phyloP scores from a whole-genome alignment of 2,329 filamentous ascomycete species.

The Colletotrichum eremochloae region DNA sequence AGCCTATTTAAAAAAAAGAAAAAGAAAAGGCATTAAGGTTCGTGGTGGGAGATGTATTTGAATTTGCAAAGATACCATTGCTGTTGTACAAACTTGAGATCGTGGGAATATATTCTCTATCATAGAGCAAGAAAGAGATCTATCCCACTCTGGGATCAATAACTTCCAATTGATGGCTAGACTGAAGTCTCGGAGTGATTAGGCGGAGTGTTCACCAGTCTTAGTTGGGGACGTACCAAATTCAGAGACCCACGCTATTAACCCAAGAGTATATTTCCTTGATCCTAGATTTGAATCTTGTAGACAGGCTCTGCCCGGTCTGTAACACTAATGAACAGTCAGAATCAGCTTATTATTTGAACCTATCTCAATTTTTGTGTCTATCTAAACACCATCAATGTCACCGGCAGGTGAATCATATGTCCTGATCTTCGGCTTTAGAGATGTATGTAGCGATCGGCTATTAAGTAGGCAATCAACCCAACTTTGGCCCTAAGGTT shows the following conservation, averaged over 20 bases:
- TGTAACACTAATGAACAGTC: too few relatives aligned
- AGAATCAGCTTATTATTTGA: too few relatives aligned
- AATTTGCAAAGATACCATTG: constrained; percentile 35
- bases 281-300: too few relatives aligned
- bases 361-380: too few relatives aligned
- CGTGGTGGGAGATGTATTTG: background rate
- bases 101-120: too few relatives aligned
- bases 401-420: too few relatives aligned
- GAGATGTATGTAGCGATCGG: too few relatives aligned
- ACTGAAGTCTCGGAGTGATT: background rate
- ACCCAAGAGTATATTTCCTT: background rate
- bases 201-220: background rate
- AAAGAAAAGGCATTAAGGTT: background rate
- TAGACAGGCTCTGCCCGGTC: too few relatives aligned
- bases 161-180: background rate
- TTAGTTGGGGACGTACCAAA: background rate
- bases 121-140: background rate
- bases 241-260: background rate
- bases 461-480: background rate
- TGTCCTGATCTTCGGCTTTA: too few relatives aligned
- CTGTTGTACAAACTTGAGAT: background rate
- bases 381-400: too few relatives aligned
- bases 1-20: constrained; percentile 18
- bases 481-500: too few relatives aligned
- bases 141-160: background rate